Conservation (phyloP, 805 yeast species). For the Saccharomycopsis capsularis region DNA sequence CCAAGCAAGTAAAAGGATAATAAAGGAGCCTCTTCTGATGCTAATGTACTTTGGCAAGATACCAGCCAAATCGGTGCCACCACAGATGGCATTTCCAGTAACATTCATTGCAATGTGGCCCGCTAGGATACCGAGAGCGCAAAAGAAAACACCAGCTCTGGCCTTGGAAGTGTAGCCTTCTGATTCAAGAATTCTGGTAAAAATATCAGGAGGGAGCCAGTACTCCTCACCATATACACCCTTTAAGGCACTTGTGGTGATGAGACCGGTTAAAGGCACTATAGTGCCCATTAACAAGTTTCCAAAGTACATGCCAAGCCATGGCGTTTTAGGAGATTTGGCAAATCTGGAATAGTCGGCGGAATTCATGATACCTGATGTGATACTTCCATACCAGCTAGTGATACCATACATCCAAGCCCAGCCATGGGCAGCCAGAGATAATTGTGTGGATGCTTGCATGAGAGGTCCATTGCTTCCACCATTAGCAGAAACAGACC, state of each 20-base stretch:
- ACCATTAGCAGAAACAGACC: constrained; percentile 30
- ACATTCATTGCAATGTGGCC: constrained; percentile 34
- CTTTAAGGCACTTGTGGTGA: constrained; percentile 32
- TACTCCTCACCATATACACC: constrained; percentile 31
- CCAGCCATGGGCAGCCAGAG: constrained; percentile 31
- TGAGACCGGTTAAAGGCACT: constrained; percentile 35
- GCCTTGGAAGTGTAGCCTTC: constrained; percentile 30
- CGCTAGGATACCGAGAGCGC: constrained; percentile 30
- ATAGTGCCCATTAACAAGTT: constrained; percentile 33
- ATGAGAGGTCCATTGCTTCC: constrained; percentile 24
- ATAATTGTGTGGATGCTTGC: constrained; percentile 22
- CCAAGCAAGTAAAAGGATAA: constrained; percentile 32
- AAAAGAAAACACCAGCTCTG: constrained; percentile 38
- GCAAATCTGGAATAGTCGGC: constrained; percentile 38
- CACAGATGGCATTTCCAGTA: constrained; percentile 33
- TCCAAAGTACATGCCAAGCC: constrained; percentile 30
- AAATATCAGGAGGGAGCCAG: constrained; percentile 36
- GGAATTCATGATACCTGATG: constrained; percentile 35
- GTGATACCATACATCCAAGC: constrained; percentile 36
- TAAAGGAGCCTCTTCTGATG: constrained; percentile 32
- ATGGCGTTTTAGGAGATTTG: constrained; percentile 25
- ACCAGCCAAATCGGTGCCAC: constrained; percentile 30
- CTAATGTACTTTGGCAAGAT: constrained; percentile 25
- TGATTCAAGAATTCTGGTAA: constrained; percentile 32
- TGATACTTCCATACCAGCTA: constrained; percentile 35